These are phyloP conservation scores for Axilococcus clingmanii DNA, from an alignment of 139 green algal genomes.

Conservation along the genomic window DNA sequence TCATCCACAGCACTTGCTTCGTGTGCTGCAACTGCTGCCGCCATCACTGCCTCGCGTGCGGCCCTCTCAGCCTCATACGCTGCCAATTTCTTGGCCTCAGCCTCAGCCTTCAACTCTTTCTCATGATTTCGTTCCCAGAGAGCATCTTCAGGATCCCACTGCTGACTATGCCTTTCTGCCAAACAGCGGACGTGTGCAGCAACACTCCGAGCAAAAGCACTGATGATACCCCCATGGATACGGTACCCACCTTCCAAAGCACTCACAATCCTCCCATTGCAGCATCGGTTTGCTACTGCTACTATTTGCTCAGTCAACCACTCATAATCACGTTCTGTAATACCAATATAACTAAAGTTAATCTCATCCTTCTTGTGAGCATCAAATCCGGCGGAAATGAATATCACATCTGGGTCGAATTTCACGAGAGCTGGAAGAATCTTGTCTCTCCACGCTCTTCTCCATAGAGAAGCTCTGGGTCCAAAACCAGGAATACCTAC, in stretches of 20 bases:
- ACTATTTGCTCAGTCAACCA: conserved; percentile 83
- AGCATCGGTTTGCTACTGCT: conserved; percentile 55
- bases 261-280: conserved; percentile 68
- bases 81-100: conserved; percentile 10
- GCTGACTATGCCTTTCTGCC: conserved; percentile 29
- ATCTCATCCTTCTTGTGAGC: conserved; percentile 80
- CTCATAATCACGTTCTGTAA: conserved; percentile 78
- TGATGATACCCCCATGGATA: conserved; percentile 65
- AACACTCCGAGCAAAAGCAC: conserved; percentile 74
- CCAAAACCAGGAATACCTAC: conserved; percentile 70
- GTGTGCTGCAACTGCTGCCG: neutral
- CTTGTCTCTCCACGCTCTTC: conserved; percentile 82
- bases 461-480: conserved; percentile 44
- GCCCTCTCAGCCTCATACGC: neutral
- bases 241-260: conserved; percentile 89
- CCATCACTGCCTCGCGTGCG: neutral
- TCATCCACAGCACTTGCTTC: neutral
- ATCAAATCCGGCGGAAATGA: conserved; percentile 86
- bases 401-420: conserved; percentile 79
- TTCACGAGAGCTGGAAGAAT: conserved; percentile 39
- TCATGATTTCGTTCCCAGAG: conserved; percentile 36
- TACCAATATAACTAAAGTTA: conserved; percentile 74
- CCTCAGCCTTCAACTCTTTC: conserved; percentile 14
- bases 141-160: conserved; percentile 30
- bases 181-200: conserved; percentile 75